A percentile compares a stretch with the other conserved stretches of the same genome.
Evolutionary conservation across 1,139 yeast genomes (phyloP).

Genomic region (Suhomyces anneliseae): DNA sequence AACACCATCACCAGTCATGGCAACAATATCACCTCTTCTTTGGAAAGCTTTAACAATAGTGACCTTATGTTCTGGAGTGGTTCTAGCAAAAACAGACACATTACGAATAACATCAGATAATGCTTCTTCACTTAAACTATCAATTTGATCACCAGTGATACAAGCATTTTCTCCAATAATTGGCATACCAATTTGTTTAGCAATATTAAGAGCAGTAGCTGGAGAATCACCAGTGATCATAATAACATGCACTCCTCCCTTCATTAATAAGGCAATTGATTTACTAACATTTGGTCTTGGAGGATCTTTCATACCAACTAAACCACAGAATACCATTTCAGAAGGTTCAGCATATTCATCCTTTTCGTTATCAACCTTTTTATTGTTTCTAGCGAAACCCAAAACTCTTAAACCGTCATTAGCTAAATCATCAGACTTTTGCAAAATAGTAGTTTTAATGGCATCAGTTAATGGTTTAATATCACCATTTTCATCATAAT

Average conservation of each 20-base stretch:
- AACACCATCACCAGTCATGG: slow-evolving; percentile 99
- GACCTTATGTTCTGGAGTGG: slow-evolving; percentile 95
- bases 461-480: slow-evolving; percentile 54
- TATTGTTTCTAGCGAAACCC: slow-evolving; percentile 65
- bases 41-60: slow-evolving; percentile 89
- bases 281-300: slow-evolving; percentile 82
- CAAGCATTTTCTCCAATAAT: slow-evolving; percentile 65
- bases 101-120: slow-evolving; percentile 72
- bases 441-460: slow-evolving; percentile 43
- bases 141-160: slow-evolving; percentile 81
- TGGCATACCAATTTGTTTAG: slow-evolving; percentile 90
- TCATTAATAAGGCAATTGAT: slow-evolving; percentile 71
- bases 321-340: slow-evolving; percentile 74
- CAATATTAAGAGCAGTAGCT: slow-evolving; percentile 88
- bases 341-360: slow-evolving; percentile 41
- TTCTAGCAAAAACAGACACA: slow-evolving; percentile 92
- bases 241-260: slow-evolving; percentile 92
- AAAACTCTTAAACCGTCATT: slow-evolving; percentile 83
- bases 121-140: slow-evolving; percentile 65
- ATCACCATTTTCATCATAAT: slow-evolving; percentile 58
- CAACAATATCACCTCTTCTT: slow-evolving; percentile 91
- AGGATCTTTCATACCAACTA: slow-evolving; percentile 95
- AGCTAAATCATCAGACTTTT: slow-evolving; percentile 67
- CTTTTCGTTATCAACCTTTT: slow-evolving; percentile 28
- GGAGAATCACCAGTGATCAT: slow-evolving; percentile 98